These are phyloP conservation scores for Cytospora paraplurivora DNA, from an alignment of 2,329 filamentous ascomycete genomes.

Conservation along the genomic window DNA sequence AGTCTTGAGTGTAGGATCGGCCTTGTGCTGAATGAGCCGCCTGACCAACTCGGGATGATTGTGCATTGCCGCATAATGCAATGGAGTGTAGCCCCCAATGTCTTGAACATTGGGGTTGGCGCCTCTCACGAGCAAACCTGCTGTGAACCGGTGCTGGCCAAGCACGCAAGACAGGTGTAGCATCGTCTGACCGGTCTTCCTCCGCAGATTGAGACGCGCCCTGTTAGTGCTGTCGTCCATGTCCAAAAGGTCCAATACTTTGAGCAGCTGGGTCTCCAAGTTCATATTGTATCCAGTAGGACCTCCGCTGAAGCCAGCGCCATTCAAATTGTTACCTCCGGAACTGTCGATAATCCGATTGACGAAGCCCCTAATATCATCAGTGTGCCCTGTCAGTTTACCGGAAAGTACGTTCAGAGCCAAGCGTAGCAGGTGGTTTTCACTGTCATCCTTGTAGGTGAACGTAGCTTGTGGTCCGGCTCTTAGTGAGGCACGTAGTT, in stretches of 20 bases:
- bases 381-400: constrained; percentile 65
- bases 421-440: constrained; percentile 68
- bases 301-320: constrained; percentile 39
- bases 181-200: constrained; percentile 73
- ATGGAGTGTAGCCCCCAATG: constrained; percentile 76
- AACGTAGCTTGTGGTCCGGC: constrained; percentile 56
- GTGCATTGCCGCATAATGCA: constrained; percentile 80
- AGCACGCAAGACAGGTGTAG: constrained; percentile 77
- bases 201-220: constrained; percentile 66
- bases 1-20: constrained; percentile 70
- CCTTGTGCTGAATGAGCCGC: constrained; percentile 71
- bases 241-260: constrained; percentile 77
- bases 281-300: constrained; percentile 37
- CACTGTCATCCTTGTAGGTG: constrained; percentile 73
- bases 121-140: constrained; percentile 75
- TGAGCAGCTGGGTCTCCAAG: constrained; percentile 69
- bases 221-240: constrained; percentile 71
- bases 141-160: constrained; percentile 74
- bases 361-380: constrained; percentile 64
- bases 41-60: constrained; percentile 75
- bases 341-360: constrained; percentile 58
- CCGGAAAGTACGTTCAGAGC: constrained; percentile 66
- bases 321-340: constrained; percentile 47
- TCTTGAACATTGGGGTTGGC: constrained; percentile 75
- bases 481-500: constrained; percentile 35